A percentile compares a stretch with the other conserved stretches of the same genome.
These are phyloP conservation scores for Leccinum boreale DNA, from an alignment of 768 basidiomycete species.

Conservation along the genomic window DNA sequence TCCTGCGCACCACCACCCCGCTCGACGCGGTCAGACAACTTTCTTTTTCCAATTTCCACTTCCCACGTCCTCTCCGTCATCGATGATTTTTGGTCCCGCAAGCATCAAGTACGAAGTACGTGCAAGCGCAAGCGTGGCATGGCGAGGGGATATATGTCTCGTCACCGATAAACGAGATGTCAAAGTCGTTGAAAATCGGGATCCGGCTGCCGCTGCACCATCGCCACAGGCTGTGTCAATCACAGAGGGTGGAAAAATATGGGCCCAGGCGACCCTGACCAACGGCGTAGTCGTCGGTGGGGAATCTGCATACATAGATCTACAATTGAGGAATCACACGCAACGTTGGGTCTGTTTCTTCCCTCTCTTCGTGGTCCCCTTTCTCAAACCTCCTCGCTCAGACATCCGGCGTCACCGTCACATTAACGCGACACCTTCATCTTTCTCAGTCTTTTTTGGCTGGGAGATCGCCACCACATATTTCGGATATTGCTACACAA, in stretches of 20 bases:
- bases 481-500: conserved; percentile 64
- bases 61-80: conserved; percentile 63
- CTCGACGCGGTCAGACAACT: conserved; percentile 71
- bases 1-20: conserved; percentile 65
- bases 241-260: conserved; percentile 77
- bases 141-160: conserved; percentile 70
- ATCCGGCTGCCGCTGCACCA: conserved; percentile 35
- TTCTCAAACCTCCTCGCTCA: conserved; percentile 26
- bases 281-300: conserved; percentile 66
- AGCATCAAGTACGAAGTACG: conserved; percentile 69
- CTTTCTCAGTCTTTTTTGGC: conserved; percentile 39
- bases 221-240: conserved; percentile 58
- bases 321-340: conserved; percentile 82
- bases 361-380: background rate
- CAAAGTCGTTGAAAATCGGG: conserved; percentile 59
- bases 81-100: conserved; percentile 70
- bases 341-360: conserved; percentile 59
- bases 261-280: conserved; percentile 66
- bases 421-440: conserved; percentile 58
- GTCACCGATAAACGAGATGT: conserved; percentile 61
- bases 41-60: conserved; percentile 80
- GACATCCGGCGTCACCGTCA: conserved; percentile 66
- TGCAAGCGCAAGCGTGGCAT: conserved; percentile 67
- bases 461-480: conserved; percentile 34
- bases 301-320: conserved; percentile 65